phyloP scores from a whole-genome alignment of 1,139 yeast species.

The Lodderomyces jiufengensis region DNA sequence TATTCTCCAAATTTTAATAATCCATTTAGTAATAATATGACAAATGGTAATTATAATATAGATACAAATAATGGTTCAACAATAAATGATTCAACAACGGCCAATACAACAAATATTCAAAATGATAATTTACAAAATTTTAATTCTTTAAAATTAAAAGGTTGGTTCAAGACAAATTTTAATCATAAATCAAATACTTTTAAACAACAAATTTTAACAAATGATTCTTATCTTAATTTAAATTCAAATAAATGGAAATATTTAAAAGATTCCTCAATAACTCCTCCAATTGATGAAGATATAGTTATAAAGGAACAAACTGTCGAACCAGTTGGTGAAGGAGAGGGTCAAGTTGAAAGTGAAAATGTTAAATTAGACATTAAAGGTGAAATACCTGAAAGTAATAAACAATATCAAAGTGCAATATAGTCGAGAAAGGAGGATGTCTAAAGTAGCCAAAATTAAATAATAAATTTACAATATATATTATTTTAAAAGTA shows the following conservation, averaged over 20 bases:
- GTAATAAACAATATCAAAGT: too few species aligned
- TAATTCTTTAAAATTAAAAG: constrained; percentile 25
- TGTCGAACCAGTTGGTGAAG: too few species aligned
- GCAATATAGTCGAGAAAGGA: too few species aligned
- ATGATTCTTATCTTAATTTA: constrained; percentile 24
- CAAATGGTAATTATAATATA: constrained; percentile 12
- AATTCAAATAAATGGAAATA: constrained; percentile 32
- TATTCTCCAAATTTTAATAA: constrained; percentile 27
- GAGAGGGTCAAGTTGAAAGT: neutral
- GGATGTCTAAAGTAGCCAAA: too few species aligned
- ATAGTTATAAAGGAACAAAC: too few species aligned
- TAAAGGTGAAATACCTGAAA: neutral
- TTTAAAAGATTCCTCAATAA: constrained; percentile 3
- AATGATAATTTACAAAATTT: constrained; percentile 14
- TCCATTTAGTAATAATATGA: too few species aligned
- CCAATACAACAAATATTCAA: too few species aligned
- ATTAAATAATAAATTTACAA: too few species aligned
- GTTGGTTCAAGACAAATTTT: constrained; percentile 36
- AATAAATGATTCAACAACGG: constrained; percentile 9
- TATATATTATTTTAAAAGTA: too few species aligned
- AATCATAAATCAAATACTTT: constrained; percentile 14
- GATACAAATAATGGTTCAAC: constrained; percentile 13
- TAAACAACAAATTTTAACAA: constrained; percentile 12
- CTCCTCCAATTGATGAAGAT: neutral
- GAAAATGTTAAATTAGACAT: neutral